These are phyloP conservation scores for Phytophthora niederhauseri DNA, from an alignment of 352 stramenopile species.

Conservation along the genomic window DNA sequence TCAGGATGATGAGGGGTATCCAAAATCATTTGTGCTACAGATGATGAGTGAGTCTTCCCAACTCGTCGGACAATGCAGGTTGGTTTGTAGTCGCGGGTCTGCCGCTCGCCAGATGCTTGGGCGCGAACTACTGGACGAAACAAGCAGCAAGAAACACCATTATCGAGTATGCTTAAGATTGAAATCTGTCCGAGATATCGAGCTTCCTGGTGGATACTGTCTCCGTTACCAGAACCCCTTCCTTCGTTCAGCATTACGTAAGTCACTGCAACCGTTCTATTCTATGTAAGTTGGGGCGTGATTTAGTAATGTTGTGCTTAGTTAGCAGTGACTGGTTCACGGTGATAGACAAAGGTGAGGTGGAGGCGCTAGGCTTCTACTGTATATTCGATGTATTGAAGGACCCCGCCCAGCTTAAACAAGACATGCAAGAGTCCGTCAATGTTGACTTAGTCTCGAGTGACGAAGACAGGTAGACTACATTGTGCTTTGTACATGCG, in stretches of 20 bases:
- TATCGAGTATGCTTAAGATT: slow-evolving; percentile 50
- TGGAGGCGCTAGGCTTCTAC: slow-evolving; percentile 38
- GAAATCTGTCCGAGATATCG: slow-evolving; percentile 43
- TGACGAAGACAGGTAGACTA: slow-evolving; percentile 27
- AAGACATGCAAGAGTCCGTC: slow-evolving; percentile 51
- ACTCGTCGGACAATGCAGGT: slow-evolving; percentile 22
- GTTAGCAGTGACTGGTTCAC: slow-evolving; percentile 48
- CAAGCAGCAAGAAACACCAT: slow-evolving; percentile 17
- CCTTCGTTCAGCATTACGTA: slow-evolving; percentile 38
- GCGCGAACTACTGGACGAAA: slow-evolving; percentile 10
- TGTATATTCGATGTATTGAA: slow-evolving; percentile 56
- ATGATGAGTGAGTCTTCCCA: slow-evolving; percentile 26
- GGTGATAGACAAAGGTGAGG: slow-evolving; percentile 44
- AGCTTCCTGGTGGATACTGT: slow-evolving; percentile 29
- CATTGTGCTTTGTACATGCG: neutral
- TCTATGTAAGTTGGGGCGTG: neutral
- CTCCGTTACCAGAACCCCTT: slow-evolving; percentile 52
- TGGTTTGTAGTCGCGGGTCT: slow-evolving; percentile 14
- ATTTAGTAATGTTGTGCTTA: slow-evolving; percentile 18
- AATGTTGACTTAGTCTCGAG: slow-evolving; percentile 45
- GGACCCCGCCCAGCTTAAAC: slow-evolving; percentile 43
- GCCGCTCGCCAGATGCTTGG: slow-evolving; percentile 7
- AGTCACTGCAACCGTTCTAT: neutral
- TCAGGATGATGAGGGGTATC: slow-evolving; percentile 15
- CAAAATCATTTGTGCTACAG: slow-evolving; percentile 21